These are phyloP conservation scores for Poa annua DNA, from an alignment of 176 grass and related monocot species.

Conservation along the genomic window DNA sequence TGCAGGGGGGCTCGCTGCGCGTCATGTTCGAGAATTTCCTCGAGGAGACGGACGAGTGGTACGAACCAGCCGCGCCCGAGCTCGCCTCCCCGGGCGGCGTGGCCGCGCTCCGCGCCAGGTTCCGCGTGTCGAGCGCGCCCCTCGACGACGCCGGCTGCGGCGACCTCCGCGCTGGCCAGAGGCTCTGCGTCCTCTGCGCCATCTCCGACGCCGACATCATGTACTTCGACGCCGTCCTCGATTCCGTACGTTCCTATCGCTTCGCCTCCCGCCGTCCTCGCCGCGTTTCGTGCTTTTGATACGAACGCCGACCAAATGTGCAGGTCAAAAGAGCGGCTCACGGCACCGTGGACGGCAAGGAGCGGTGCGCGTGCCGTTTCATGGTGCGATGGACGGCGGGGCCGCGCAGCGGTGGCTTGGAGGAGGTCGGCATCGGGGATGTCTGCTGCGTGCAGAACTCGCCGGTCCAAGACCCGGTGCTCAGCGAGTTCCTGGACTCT, in stretches of 20 bases:
- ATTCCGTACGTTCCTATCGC: constrained; percentile 38
- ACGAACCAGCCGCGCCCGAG: background rate
- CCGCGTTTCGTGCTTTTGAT: background rate
- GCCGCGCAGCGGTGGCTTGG: background rate
- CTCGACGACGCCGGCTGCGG: constrained; percentile 53
- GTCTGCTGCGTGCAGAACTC: constrained; percentile 38
- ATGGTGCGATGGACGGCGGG: constrained; percentile 38
- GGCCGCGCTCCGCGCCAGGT: constrained; percentile 41
- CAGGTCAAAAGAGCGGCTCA: constrained; percentile 18
- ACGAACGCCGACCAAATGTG: background rate
- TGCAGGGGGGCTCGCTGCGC: constrained; percentile 40
- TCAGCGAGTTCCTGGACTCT: constrained; percentile 40
- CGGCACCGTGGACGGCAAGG: constrained; percentile 30
- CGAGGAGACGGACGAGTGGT: constrained; percentile 51
- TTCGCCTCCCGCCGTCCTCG: background rate
- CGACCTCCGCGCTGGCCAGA: constrained; percentile 37
- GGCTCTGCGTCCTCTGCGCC: constrained; percentile 45
- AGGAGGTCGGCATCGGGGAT: constrained; percentile 32
- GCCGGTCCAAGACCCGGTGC: constrained; percentile 39
- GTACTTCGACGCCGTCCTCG: constrained; percentile 52
- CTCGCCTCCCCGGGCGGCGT: constrained; percentile 23
- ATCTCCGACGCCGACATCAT: constrained; percentile 16
- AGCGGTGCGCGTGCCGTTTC: constrained; percentile 51
- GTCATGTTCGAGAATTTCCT: constrained; percentile 53
- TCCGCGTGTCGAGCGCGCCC: background rate